These are phyloP conservation scores for Blastobotrys arbuscula DNA, from an alignment of 1,139 yeast species.

Conservation along the genomic window DNA sequence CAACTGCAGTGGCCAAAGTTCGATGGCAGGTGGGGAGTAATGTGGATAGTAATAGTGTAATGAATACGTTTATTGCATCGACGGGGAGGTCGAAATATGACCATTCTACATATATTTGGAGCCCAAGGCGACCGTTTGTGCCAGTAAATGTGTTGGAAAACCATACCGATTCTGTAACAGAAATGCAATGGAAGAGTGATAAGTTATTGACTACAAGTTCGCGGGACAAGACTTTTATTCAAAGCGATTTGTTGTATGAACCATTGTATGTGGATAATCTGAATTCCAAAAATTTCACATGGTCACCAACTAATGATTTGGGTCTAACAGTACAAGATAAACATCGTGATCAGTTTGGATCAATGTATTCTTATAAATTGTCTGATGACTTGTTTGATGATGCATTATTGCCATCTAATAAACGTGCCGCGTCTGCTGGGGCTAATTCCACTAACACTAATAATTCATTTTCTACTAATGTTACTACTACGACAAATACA, in stretches of 20 bases:
- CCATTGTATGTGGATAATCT: conserved; percentile 50
- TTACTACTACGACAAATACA: background rate
- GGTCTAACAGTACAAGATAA: conserved; percentile 37
- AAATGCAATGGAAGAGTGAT: conserved; percentile 46
- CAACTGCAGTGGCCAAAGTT: conserved; percentile 72
- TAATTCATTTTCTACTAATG: background rate
- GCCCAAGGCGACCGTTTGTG: conserved; percentile 63
- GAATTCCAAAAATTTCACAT: conserved; percentile 48
- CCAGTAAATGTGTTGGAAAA: conserved; percentile 62
- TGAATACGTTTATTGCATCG: conserved; percentile 62
- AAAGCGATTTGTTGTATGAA: conserved; percentile 50
- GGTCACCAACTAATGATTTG: conserved; percentile 51
- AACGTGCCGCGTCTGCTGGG: background rate
- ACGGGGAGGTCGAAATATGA: conserved; percentile 69
- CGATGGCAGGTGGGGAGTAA: conserved; percentile 48
- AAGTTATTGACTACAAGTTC: conserved; percentile 49
- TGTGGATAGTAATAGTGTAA: conserved; percentile 12
- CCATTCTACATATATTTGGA: conserved; percentile 67
- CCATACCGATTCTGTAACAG: conserved; percentile 48
- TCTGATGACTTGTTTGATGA: conserved; percentile 6
- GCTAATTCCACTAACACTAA: background rate
- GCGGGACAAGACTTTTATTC: conserved; percentile 48
- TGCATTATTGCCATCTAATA: background rate
- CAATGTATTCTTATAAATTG: conserved; percentile 10
- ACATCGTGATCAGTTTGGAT: conserved; percentile 14